Base-by-base conservation (phyloP, 495 filamentous ascomycete genomes). In the Chaetomidium leptoderma region DNA sequence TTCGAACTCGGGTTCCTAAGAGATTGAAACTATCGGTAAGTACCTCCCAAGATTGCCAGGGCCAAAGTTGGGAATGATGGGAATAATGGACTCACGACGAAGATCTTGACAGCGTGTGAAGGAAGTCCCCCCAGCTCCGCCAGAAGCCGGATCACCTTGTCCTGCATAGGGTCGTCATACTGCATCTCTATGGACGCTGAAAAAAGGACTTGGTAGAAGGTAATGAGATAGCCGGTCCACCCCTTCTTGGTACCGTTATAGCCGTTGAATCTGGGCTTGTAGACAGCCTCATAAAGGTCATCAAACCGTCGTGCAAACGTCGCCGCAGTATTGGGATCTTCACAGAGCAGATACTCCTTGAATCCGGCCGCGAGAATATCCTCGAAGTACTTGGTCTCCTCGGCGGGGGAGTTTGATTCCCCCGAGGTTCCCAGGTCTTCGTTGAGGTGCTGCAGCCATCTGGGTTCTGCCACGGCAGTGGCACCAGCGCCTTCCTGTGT, bases 121-220 rank as follows among this genome's bases (percentile, higher is more conserved):
- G 35, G 49, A 4, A 53, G 35, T 23, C 40, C 27, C 14, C 49
- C 9, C 11, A 27, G 10, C 24, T 26, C 49, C 10, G 9, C 13
- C 16, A 53, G 24, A 10, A 53, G 35, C 35, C 40, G 49, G 14
- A 53, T 40, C 2, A 53, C 13, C 35, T 53, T 53, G 49, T 29
- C 32, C 35, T 53, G 49, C 6, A 14, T 23, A 0, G 49, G 36
- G 8, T 53, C 49, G 21, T 40, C 19, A 16, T 53, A 53, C 4
- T n/a, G 21, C 21, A 53, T 53, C 6, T 8, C 13, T 3, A 26
- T 35, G 23, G 35, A 23, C 3, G 14, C 8, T 21, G 7, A 13
- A 40, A 39, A 26, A 21, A 53, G 3, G 14, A 3, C 19, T 1
- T n/a, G 6, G 49, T 53, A 53, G 26, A 53, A 53, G 7, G 10